A percentile compares a stretch with the other conserved stretches of the same genome.
Evolutionary conservation across 2,329 filamentous ascomycete genomes (phyloP).

Genomic region (Mycogone perniciosa): DNA sequence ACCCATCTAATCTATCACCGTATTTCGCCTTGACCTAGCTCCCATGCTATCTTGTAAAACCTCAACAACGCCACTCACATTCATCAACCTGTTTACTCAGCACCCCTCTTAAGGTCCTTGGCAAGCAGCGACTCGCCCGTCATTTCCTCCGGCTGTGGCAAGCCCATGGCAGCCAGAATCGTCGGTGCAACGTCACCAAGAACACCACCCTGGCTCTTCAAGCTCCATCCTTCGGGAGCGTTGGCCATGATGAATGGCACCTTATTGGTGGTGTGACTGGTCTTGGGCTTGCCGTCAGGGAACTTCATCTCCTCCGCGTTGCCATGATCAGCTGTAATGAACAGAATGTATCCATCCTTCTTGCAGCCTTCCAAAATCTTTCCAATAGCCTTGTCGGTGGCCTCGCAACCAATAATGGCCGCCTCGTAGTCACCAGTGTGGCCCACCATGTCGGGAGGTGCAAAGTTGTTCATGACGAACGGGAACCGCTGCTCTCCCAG

Average conservation of each 20-base stretch:
- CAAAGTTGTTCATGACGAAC: conserved; percentile 99
- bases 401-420: conserved; percentile 73
- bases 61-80: not conserved
- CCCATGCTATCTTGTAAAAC: not conserved
- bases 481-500: conserved; percentile 81
- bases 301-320: conserved; percentile 99
- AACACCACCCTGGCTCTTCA: conserved; percentile 82
- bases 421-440: conserved; percentile 97
- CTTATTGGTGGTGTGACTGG: conserved; percentile 94
- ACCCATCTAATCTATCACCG: too few relatives aligned
- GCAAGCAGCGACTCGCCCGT: conserved; percentile 76
- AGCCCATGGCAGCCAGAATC: conserved; percentile 80
- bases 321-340: conserved; percentile 94
- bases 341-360: conserved; percentile 85
- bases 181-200: conserved; percentile 97
- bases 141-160: conserved; percentile 89
- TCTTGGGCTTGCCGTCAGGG: conserved; percentile 92
- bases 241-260: conserved; percentile 98
- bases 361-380: conserved; percentile 90
- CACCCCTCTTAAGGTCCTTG: conserved; percentile 50
- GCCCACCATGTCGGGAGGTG: conserved; percentile 97
- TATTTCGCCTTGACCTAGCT: not conserved
- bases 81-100: conserved; percentile 17
- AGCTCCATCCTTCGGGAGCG: conserved; percentile 78
- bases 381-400: conserved; percentile 91